Conservation (phyloP, 1,139 yeast species). For the Spathaspora sp. region DNA sequence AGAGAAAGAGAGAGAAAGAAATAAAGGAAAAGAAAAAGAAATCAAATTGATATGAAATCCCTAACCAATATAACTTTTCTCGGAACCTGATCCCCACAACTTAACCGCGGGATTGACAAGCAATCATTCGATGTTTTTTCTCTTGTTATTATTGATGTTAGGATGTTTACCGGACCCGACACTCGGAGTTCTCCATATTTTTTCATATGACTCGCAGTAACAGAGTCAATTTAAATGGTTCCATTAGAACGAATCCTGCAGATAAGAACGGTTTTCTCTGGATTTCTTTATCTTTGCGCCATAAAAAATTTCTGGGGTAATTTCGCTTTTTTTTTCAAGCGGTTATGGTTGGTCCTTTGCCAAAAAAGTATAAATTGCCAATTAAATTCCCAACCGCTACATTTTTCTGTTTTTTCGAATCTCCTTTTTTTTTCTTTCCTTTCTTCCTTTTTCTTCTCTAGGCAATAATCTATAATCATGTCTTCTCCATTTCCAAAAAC, state of each 20-base stretch:
- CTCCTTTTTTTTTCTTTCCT: not conserved
- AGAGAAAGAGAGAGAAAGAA: not conserved
- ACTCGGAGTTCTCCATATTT: constrained; percentile 1
- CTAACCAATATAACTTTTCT: not conserved
- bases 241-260: constrained; percentile 3
- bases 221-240: constrained; percentile 2
- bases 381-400: not conserved
- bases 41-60: not conserved
- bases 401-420: not conserved
- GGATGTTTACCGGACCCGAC: constrained; percentile 5
- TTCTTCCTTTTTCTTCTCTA: not conserved
- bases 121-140: not conserved
- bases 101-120: not conserved
- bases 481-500: constrained; percentile 55
- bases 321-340: constrained; percentile 2
- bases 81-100: not conserved
- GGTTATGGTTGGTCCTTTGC: not conserved
- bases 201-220: not conserved
- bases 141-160: not conserved
- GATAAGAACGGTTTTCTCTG: not conserved
- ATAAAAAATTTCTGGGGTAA: constrained; percentile 4
- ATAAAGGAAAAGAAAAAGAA: too few species aligned
- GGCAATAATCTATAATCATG: constrained; percentile 26
- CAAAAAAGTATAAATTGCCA: constrained; percentile 2
- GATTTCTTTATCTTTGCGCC: not conserved